Evolutionary conservation across 257 asterid genomes (phyloP), one percentile per base, ranked within the genome.

Genomic region (Striga asiatica): DNA sequence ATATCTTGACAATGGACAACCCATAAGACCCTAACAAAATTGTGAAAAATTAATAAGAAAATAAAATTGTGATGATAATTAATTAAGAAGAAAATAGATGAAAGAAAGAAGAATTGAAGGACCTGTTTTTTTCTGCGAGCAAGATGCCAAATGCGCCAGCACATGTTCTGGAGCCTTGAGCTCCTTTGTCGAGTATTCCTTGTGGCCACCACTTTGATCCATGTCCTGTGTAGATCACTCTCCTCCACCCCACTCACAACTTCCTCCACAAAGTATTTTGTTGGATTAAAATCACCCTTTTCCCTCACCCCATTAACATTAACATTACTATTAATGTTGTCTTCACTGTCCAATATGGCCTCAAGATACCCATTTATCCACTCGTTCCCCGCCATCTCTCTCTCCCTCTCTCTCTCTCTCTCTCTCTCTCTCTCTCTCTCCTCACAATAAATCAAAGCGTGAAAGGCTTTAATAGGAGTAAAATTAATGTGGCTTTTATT

Each of bases 81-180:
- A n/a, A n/a, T n/a, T n/a, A 35, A 35, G n/a, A 35, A 35, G n/a
- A 35, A 35, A 12, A 35, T 12, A 43, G 19, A 17, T 7, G 39
- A 2, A 8, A 43, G 8, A 16, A 3, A 43, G 7, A 8, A 5
- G 18, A 3, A 8, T 6, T 16, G 2, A 20, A 12, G 27, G 0
- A 82, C 95, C 95, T 82, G 94, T 32, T 83, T 86, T 72, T 83
- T 74, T 54, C 78, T 86, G 62, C 95, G 83, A 6, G 95, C 67
- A 45, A 86, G 89, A 53, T 86, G 95, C 95, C 95, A 86, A 60
- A 86, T 82, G 5, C 95, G 81, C 95, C 95, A 86, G 68, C 95
- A 86, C 95, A 86, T 86, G 50, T 86, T 86, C 64, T 86, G 94
- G 50, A 86, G 82, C 61, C 95, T 67, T 14, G 89, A 74, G 21